Conservation (phyloP, 257 asterid species). For the Hygrophila difformis region DNA sequence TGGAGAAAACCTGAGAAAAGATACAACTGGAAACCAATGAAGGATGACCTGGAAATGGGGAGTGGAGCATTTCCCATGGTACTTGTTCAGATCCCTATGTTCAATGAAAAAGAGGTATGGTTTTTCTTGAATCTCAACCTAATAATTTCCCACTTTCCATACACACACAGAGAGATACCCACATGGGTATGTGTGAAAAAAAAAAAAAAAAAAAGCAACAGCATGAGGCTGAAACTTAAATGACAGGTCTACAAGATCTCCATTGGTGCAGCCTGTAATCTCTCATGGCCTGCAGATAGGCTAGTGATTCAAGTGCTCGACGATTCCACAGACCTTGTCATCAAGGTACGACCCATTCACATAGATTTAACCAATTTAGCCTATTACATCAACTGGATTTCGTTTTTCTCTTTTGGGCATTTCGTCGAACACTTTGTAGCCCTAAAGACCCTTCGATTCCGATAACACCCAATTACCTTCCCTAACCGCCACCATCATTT, state of each 20-base stretch:
- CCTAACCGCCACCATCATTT: conserved; percentile 8
- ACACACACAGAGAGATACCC: not conserved
- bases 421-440: no score
- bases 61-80: conserved; percentile 38
- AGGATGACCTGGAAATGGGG: conserved; percentile 41
- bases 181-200: not conserved
- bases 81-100: conserved; percentile 71
- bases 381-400: no score
- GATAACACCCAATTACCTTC: not conserved
- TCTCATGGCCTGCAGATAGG: conserved; percentile 69
- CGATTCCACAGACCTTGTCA: conserved; percentile 42
- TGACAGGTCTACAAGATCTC: conserved; percentile 66
- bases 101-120: conserved; percentile 55
- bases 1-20: conserved; percentile 51
- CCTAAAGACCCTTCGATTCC: no score
- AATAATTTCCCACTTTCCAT: not conserved
- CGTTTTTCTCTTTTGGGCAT: no score
- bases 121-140: not conserved
- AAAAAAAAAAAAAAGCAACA: not conserved
- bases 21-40: conserved; percentile 53
- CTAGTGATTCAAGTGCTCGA: conserved; percentile 65
- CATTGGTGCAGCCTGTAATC: conserved; percentile 72
- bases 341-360: conserved; percentile 34
- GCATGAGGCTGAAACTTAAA: not conserved
- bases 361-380: no score